Base-by-base conservation (phyloP, 371 early-diverging fungal species). In the Mortierella sp. region DNA sequence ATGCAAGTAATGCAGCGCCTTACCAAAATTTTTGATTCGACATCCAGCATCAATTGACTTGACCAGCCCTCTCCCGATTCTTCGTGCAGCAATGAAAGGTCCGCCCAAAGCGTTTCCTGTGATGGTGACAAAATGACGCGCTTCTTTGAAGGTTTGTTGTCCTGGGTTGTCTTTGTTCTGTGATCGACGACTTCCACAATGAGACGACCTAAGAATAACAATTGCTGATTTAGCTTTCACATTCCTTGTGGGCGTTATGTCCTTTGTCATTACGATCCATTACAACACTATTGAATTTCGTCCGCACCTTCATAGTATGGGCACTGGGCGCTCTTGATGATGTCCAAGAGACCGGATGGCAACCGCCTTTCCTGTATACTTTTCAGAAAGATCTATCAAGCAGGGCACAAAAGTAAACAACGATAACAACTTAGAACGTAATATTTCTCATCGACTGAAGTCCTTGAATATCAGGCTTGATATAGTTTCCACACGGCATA, bases 141-240 rank as follows among this genome's bases (percentile, higher is more conserved):
- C 74, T 89, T 92, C 38, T 58, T 86, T 8, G 77, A 27, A 21
- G 77, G 75, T 14, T 65, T 73, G 55, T 74, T 65, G 4, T 78
- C 73, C 11, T 72, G 63, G 43, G 72, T 24, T 46, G 29, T 58
- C 35, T 77, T 77, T 68, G 70, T 70, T 71, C 93, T 89, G 76
- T 92, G 91, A 78, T 93, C 93, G 44, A 91, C 90, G 14, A 93
- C 89, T 51, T 93, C 93, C 14, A 90, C 91, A 79, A 93, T 90
- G 1, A 93, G 78, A 51, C 90, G 88, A 4, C 93, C 93, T 91
- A 83, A 16, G 55, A 18, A 35, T 43, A 16, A 54, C 1, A 29
- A n/a, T 27, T 16, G 72, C 1, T 10, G 21, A 5, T 21, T 12
- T 70, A 51, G 41, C 29, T 58, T 65, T 35, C 8, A 8, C 35